Evolutionary conservation across 257 asterid genomes (phyloP).

Genomic region (Penstemon eatonii): DNA sequence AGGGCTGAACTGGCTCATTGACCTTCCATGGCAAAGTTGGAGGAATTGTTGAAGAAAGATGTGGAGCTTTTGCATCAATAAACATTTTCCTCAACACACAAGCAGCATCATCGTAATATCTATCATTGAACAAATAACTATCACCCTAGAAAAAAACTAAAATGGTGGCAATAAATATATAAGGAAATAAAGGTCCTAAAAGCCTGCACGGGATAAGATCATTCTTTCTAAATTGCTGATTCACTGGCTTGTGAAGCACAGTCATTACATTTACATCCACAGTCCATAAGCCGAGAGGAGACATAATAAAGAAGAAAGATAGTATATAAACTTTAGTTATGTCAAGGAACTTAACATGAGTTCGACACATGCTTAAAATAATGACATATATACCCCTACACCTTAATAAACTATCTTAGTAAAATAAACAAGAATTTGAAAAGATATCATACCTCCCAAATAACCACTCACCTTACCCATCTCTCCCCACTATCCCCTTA

Average conservation of each 20-base stretch:
- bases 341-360: too few species aligned
- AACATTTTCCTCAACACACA: constrained; percentile 92
- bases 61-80: constrained; percentile 98
- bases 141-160: constrained; percentile 11
- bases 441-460: too few species aligned
- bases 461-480: too few species aligned
- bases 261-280: background rate
- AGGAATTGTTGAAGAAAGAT: constrained; percentile 83
- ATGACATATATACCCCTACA: too few species aligned
- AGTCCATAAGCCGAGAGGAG: background rate
- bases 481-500: too few species aligned
- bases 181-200: background rate
- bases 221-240: background rate
- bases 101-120: constrained; percentile 95
- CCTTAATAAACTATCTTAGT: too few species aligned
- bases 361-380: too few species aligned
- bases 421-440: too few species aligned
- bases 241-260: background rate
- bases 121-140: constrained; percentile 33
- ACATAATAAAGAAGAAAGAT: background rate
- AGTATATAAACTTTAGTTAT: background rate
- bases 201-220: background rate
- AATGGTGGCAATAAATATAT: background rate
- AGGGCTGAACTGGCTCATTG: constrained; percentile 76
- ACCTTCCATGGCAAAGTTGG: constrained; percentile 92